These are phyloP conservation scores for Phytopythium cucurbitacearum DNA, from an alignment of 352 stramenopile genomes.

Conservation along the genomic window DNA sequence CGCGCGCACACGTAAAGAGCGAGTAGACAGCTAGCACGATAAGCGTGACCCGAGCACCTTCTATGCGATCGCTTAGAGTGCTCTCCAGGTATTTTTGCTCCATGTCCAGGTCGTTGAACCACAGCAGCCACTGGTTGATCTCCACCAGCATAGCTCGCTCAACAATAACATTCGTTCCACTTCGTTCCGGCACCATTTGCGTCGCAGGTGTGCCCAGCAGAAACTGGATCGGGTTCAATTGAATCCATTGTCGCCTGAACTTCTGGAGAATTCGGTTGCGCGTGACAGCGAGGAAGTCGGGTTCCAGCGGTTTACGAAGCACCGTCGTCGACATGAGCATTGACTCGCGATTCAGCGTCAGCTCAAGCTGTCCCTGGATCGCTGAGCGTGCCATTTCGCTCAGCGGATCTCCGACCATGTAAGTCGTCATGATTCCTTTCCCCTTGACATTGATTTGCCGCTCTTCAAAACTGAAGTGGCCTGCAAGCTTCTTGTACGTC, in stretches of 20 bases:
- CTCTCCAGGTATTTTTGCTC: slow-evolving; percentile 70
- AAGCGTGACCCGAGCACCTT: slow-evolving; percentile 58
- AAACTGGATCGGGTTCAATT: slow-evolving; percentile 53
- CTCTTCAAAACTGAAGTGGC: slow-evolving; percentile 76
- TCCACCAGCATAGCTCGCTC: slow-evolving; percentile 66
- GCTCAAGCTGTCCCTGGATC: slow-evolving; percentile 55
- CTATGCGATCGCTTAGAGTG: slow-evolving; percentile 54
- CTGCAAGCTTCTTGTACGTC: slow-evolving; percentile 77
- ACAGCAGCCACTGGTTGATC: slow-evolving; percentile 52
- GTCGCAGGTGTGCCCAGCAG: slow-evolving; percentile 44
- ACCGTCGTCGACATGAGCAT: slow-evolving; percentile 38
- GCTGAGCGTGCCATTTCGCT: slow-evolving; percentile 59
- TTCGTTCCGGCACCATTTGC: slow-evolving; percentile 12
- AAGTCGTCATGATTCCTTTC: slow-evolving; percentile 83
- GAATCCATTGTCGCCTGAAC: slow-evolving; percentile 45
- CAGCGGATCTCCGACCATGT: slow-evolving; percentile 70
- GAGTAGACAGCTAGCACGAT: slow-evolving; percentile 53
- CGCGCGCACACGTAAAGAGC: slow-evolving; percentile 61
- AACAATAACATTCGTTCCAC: slow-evolving; percentile 9
- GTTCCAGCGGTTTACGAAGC: slow-evolving; percentile 38
- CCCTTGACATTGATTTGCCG: slow-evolving; percentile 83
- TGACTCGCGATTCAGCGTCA: slow-evolving; percentile 68
- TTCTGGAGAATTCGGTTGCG: slow-evolving; percentile 45
- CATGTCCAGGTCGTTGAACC: slow-evolving; percentile 68
- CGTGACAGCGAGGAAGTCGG: slow-evolving; percentile 47